Base-by-base conservation (phyloP, 108 stramenopile species). In the Chaetoceros tenuissimus region DNA sequence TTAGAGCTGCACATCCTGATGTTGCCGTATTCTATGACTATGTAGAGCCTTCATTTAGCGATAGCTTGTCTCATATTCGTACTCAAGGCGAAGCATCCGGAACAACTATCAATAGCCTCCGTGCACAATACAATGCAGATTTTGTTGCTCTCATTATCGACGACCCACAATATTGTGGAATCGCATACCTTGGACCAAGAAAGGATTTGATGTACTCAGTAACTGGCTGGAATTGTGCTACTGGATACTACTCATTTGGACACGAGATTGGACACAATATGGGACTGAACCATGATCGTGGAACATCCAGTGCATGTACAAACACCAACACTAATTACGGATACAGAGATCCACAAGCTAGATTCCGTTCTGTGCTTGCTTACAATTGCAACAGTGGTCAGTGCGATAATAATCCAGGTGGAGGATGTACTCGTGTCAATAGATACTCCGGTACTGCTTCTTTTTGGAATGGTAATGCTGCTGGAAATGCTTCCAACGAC, bases 231-330 rank as follows among this genome's bases (percentile, higher is more conserved):
- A 55, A 24, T 16, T 63, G 62, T 29, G 48, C 48, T 1, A 55
- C 53, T 1, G 62, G 62, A 19, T 34, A 63, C 22, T 63, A 34
- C 31, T 55, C 53, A 1, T 63, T 63, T 30, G 62, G 31, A 26
- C n/a, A n/a, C n/a, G n/a, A n/a, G n/a, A n/a, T n/a, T 10, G 34
- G 34, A 10, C 34, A 40, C 13, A 40, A 63, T 26, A 43, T 63
- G 8, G 62, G 31, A 10, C 34, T 40, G 8, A 5, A 10, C 16
- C 53, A 54, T 22, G 53, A 54, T 29, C 26, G 29, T 10, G 19
- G 19, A 18, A 21, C 53, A 19, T 18, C 5, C 18, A 46, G 16
- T 25, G 58, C 29, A 18, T 59, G 58, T 7, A 24, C 19, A 31
- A 21, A 28, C 2, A 20, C 28, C 19, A 3, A 25, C 0, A 24